Evolutionary conservation across 805 yeast species (phyloP), one percentile per base, ranked within the genome.

Genomic region (Yamadazyma sp.): DNA sequence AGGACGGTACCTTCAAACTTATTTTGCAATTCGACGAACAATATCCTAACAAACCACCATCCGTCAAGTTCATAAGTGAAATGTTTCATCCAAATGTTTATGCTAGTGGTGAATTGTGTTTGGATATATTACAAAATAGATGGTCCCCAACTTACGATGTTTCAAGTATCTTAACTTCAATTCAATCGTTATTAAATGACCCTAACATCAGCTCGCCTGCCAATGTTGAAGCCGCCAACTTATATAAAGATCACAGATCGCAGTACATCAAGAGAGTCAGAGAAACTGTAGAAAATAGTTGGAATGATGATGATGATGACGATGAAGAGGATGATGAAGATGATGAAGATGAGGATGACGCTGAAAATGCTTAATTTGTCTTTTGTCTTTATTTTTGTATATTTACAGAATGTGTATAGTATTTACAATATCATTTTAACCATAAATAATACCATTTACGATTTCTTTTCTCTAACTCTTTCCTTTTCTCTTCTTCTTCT

Each of bases 101-200:
- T 54, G 95, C 95, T 7, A 76, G 82, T 30, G 98, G 98, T 17
- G 98, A 93, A 53, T 76, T 93, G 44, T 93, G 98, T 65, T 73
- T 93, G 44, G 98, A 93, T 64, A 93, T 93, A 47, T 69, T 93
- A 47, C 98, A 93, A 58, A 93, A 91, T 65, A 74, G 98, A 56
- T 93, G 98, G 98, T 84, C 95, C 17, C 98, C 98, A 9, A 93
- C 98, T 1, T 93, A 91, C 56, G 98, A 93, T 55, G 98, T 93
- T 24, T 88, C 96, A 8, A 87, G 96, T 9, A 91, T 93, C 38
- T 70, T 93, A 49, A 93, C 98, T 1, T 86, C 96, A 18, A 80
- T 93, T 39, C 98, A 93, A 58, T 81, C 89, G 38, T 72, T 93
- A 44, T 70, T 93, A 49, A 93, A 93, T 61, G 98, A 93, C 57